These are phyloP conservation scores for Biancaea sappan DNA, from an alignment of 306 rosid species.

Conservation along the genomic window DNA sequence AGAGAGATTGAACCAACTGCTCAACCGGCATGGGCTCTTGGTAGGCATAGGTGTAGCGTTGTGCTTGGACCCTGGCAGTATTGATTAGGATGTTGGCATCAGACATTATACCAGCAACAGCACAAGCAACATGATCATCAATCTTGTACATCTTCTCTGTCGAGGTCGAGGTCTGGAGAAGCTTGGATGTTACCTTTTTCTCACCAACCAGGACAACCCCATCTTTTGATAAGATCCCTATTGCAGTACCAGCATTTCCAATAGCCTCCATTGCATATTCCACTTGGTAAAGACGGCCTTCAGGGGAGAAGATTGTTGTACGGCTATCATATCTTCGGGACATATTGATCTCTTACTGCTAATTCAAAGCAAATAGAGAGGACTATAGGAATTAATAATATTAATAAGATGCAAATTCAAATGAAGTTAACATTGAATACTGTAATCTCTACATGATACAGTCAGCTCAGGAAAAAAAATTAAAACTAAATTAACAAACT, in stretches of 20 bases:
- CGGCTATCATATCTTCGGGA: conserved; percentile 63
- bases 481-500: background rate
- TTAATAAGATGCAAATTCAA: background rate
- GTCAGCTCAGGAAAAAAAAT: background rate
- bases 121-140: conserved; percentile 59
- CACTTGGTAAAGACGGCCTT: conserved; percentile 60
- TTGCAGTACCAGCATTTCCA: conserved; percentile 59
- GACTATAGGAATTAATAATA: conserved; percentile 24
- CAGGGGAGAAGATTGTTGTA: conserved; percentile 59
- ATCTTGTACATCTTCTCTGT: conserved; percentile 61
- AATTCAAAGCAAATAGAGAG: conserved; percentile 21
- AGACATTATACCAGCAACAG: conserved; percentile 60
- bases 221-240: conserved; percentile 55
- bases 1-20: conserved; percentile 55
- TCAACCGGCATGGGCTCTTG: conserved; percentile 65
- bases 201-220: conserved; percentile 58
- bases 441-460: background rate
- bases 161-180: conserved; percentile 56
- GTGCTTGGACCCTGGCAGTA: conserved; percentile 57
- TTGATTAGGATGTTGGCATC: conserved; percentile 60
- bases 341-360: conserved; percentile 36
- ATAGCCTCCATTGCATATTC: conserved; percentile 63
- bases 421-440: background rate
- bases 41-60: conserved; percentile 48
- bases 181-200: conserved; percentile 56